A percentile compares a stretch with the other conserved stretches of the same genome.
These are phyloP conservation scores for Backusella circina DNA, from an alignment of 192 early-diverging fungal genomes.

Conservation along the genomic window DNA sequence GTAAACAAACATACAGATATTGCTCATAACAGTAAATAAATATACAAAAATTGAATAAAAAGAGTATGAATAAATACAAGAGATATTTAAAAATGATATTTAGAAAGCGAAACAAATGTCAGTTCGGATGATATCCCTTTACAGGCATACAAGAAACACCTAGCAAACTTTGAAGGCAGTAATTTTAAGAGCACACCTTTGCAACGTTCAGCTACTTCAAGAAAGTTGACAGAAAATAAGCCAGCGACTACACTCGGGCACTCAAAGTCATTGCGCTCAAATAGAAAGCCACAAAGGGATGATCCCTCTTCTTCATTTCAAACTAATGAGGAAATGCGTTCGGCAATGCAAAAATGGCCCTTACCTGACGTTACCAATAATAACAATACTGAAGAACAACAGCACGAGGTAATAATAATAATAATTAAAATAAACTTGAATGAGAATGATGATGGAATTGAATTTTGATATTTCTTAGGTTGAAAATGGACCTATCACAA, in stretches of 20 bases:
- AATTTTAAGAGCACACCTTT: neutral
- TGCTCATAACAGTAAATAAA: neutral
- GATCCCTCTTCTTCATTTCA: neutral
- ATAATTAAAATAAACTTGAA: neutral
- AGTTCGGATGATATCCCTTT: neutral
- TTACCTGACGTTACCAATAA: neutral
- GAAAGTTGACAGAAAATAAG: neutral
- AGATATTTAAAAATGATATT: neutral
- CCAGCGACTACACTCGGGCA: neutral
- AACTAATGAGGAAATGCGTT: neutral
- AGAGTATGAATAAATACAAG: neutral
- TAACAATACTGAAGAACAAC: neutral
- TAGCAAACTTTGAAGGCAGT: neutral
- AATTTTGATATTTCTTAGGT: neutral
- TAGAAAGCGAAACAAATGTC: neutral
- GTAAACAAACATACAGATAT: neutral
- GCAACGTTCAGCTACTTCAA: neutral
- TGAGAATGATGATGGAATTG: neutral
- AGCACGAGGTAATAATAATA: neutral
- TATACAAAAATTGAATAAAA: neutral
- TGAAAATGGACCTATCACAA: neutral
- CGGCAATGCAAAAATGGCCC: neutral
- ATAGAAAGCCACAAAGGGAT: neutral
- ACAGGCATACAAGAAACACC: neutral
- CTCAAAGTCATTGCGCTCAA: neutral